phyloP scores from a whole-genome alignment of 345 rosid genomes.

The Syzygium jambos region DNA sequence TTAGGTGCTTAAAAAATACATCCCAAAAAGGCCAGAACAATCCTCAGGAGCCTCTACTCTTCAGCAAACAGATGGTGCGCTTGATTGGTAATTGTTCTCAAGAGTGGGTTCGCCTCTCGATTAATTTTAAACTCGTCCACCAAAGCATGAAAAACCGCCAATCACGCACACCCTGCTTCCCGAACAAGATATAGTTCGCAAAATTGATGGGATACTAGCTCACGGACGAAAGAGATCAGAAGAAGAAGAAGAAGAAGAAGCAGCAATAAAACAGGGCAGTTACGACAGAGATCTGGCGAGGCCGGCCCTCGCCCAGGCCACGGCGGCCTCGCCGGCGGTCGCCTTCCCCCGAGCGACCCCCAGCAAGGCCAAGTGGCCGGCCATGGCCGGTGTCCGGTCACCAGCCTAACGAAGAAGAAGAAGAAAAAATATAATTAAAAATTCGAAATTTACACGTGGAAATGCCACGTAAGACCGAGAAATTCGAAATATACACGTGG shows the following conservation, averaged over 20 bases:
- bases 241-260: neutral
- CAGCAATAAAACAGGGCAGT: neutral
- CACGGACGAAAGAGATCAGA: neutral
- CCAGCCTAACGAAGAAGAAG: no score
- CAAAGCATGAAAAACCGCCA: neutral
- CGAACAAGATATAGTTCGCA: neutral
- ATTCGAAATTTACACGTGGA: no score
- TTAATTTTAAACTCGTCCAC: neutral
- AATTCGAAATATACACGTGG: no score
- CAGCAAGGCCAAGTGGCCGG: no score
- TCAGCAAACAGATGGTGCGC: neutral
- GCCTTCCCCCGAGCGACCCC: no score
- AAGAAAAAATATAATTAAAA: no score
- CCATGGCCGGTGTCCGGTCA: no score
- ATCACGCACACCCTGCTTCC: neutral
- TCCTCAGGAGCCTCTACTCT: neutral
- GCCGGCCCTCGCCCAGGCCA: no score
- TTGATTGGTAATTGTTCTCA: neutral
- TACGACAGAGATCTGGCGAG: no score
- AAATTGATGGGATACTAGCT: no score
- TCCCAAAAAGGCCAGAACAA: neutral
- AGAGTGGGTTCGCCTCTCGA: neutral
- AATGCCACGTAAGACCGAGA: no score
- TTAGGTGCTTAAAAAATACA: fast-evolving
- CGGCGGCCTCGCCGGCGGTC: no score